Conservation (phyloP, 768 basidiomycete species). For the Leccinum variicolor region DNA sequence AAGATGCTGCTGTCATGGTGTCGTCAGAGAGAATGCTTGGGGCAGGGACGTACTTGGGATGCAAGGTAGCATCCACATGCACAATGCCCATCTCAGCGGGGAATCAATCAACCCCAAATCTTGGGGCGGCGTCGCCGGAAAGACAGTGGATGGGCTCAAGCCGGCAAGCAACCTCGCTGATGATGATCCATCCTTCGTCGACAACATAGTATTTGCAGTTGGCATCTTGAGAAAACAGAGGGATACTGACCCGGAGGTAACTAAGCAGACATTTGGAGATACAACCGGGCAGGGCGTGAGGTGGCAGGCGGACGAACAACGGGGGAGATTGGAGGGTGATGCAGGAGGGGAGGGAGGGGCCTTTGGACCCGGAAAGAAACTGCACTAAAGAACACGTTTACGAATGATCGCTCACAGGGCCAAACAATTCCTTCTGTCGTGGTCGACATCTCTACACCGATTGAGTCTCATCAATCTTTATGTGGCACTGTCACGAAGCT, state of each 20-base stretch:
- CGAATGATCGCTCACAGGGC: too few species aligned
- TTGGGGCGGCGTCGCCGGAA: slow-evolving; percentile 1
- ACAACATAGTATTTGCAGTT: too few species aligned
- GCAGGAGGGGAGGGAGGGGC: slow-evolving; percentile 16
- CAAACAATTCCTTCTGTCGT: too few species aligned
- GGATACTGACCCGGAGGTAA: slow-evolving; percentile 24
- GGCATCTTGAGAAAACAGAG: slow-evolving; percentile 8
- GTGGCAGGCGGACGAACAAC: slow-evolving; percentile 9
- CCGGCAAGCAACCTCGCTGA: too few species aligned
- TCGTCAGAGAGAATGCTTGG: slow-evolving; percentile 13
- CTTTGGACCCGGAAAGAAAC: slow-evolving; percentile 16
- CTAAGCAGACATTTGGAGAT: slow-evolving; percentile 19
- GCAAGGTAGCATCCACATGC: slow-evolving; percentile 16
- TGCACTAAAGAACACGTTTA: too few species aligned
- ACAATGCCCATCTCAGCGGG: slow-evolving; percentile 3
- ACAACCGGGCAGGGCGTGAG: slow-evolving; percentile 20
- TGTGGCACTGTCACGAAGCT: too few species aligned
- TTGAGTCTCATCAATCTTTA: too few species aligned
- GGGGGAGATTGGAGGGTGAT: slow-evolving; percentile 15
- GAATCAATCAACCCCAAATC: slow-evolving; percentile 29
- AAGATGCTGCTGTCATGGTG: slow-evolving; percentile 14
- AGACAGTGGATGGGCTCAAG: too few species aligned
- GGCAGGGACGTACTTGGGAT: slow-evolving; percentile 15
- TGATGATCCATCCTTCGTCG: too few species aligned
- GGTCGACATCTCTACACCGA: too few species aligned